Evolutionary conservation across 768 basidiomycete genomes (phyloP), one percentile per base, ranked within the genome.

Genomic region (Megacollybia marginata): DNA sequence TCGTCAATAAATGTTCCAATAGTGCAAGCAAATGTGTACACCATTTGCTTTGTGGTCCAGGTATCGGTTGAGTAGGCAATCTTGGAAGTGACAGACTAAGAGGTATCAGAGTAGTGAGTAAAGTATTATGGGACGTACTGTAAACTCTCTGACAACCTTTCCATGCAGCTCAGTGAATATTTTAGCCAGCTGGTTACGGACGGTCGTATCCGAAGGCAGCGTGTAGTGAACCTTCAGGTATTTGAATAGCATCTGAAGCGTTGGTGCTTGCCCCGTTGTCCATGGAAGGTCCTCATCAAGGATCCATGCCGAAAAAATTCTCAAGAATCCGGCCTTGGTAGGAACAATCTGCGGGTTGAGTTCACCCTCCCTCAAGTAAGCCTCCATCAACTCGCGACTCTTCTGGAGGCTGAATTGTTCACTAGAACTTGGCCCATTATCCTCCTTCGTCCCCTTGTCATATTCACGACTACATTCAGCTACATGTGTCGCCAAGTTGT

Each of bases 1-100:
- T 65, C 55, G 33, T 56, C 44, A 32, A 69, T 62, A 47, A 56
- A 69, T 32, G 32, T 59, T 1, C 47, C 67, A 13, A 66, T 56
- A 2, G 62, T 59, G 10, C 66, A 54, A 13, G 65, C 55, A 54
- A 69, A 69, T 4, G 63, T 62, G 52, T 56, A 65, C n/a, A 63
- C 57, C 64, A 66, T 67, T 34, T 55, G 54, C 28, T 49, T 52
- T 6, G 58, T 67, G 1, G 64, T 65, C 67, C 65, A 67, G 5
- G 64, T 64, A 47, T 67, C 65, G 2, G 49, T 59, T 13, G 62
- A 44, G 38, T 52, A 49, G 2, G 60, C 55, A 49, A 65, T 59
- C 48, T 57, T 54, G 2, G 62, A 62, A 38, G 57, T 58, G 32
- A 63, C 50, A 4, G 13, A 46, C 55, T 60, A 16, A 47, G n/a